phyloP scores from a whole-genome alignment of 805 yeast genomes.

The Myxozyma sirexii region DNA sequence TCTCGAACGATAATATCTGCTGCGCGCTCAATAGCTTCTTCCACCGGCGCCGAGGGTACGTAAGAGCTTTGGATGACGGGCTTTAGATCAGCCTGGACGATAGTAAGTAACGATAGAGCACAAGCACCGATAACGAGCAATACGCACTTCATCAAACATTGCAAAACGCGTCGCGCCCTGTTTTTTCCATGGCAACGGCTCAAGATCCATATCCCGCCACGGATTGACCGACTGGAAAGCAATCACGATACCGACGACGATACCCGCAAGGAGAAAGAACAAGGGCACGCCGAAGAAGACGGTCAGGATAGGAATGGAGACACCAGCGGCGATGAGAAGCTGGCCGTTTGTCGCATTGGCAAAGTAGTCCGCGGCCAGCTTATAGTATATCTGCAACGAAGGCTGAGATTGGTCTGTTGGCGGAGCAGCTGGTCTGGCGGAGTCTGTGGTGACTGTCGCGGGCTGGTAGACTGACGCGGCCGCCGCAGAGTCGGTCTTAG shows the following conservation, averaged over 20 bases:
- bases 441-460: conserved; percentile 2
- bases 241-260: conserved; percentile 19
- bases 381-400: conserved; percentile 10
- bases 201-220: conserved; percentile 11
- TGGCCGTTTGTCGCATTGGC: conserved; percentile 28
- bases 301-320: conserved; percentile 14
- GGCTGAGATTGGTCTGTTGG: neutral
- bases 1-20: conserved; percentile 25
- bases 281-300: conserved; percentile 26
- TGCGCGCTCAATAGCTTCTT: conserved; percentile 22
- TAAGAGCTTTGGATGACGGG: conserved; percentile 26
- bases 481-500: neutral
- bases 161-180: conserved; percentile 7
- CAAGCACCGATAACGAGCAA: neutral
- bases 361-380: conserved; percentile 8
- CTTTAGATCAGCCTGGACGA: conserved; percentile 2
- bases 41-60: conserved; percentile 13
- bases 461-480: conserved; percentile 2
- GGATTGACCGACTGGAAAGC: conserved; percentile 26
- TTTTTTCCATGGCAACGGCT: conserved; percentile 26
- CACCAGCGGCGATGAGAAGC: conserved; percentile 10
- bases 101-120: neutral
- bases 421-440: neutral
- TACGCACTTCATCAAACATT: conserved; percentile 15
- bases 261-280: conserved; percentile 28